Base-by-base conservation (phyloP, 371 early-diverging fungal species). In the Apophysomyces ossiformis region DNA sequence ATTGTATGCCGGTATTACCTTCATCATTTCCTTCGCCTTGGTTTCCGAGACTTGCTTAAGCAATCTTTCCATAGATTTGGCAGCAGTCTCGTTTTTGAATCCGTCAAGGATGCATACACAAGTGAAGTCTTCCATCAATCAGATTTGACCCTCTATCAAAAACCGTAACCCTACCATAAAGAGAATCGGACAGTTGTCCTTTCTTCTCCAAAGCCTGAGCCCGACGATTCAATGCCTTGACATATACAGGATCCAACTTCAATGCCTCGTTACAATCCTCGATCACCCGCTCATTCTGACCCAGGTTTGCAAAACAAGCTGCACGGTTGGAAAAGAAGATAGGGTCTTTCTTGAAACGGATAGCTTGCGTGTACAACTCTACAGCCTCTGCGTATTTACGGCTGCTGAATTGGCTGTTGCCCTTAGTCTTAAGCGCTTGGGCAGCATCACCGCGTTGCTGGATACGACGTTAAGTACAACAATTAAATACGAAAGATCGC, bases 251-350 rank as follows among this genome's bases (percentile, higher is more conserved):
- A 64, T 93, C 92, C 35, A 89, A 79, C 62, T 86, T 82, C 21
- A 96, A 77, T 4, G 95, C 95, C 64, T 72, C 73, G 43, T 79
- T 85, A 71, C 90, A 87, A 72, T 91, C 92, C 44, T 85, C 85
- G 69, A 92, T 88, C 37, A 92, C 95, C 47, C 88, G 82, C 13
- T 88, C 89, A 64, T 90, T 84, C 63, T 90, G 71, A 39, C 88
- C 89, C 56, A 90, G 74, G 63, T 91, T 88, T 5, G 90, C 87
- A 69, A 90, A 92, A 77, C 95, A 96, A 12, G 96, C 98, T 12
- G 97, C 98, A 50, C 98, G 91, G 87, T 98, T 98, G 68, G 94
- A 90, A 80, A 85, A 97, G 68, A 89, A 97, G 56, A 98, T 92
- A 12, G 93, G 89, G 73, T 94, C 89, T 7, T 82, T 78, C 62